Base-by-base conservation (phyloP, 257 asterid genomes). In the Rhazya stricta region DNA sequence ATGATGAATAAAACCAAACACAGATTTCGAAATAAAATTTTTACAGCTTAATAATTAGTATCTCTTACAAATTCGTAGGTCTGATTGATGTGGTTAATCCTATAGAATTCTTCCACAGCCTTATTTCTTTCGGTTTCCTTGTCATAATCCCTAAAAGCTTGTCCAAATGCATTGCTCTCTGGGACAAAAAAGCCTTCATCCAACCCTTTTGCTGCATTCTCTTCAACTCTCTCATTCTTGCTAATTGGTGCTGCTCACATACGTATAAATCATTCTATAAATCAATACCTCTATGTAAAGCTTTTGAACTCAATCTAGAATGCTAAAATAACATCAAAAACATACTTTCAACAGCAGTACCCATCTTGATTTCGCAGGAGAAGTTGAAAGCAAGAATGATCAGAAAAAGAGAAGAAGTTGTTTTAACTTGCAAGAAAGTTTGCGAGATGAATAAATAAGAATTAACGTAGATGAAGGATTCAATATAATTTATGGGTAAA, bases 61-160 rank as follows among this genome's bases (percentile, higher is more conserved):
- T 27, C 18, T 41, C 75, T 56, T 69, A 76, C 70, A 61, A 76
- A 69, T 32, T 77, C 76, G 50, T 69, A 77, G 66, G 81, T 61
- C n/a, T 77, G 81, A 23, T 77, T 71, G 60, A 77, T 71, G 60
- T 77, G 81, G 41, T 77, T 77, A 39, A 34, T 46, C 45, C 77
- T 63, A 19, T 77, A 77, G 60, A 77, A 77, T 71, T 77, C 77
- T 63, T 77, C 81, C 23, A 77, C 81, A 3, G 57, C 65, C 43
- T 43, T 56, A 1, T 67, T 72, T 50, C 81, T 77, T 72, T 53
- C 50, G 9, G 67, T 77, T 45, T 71, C 72, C 67, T 50, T 50
- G 25, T 77, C 72, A 71, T 71, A 77, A 57, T 77, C 81, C 66
- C 81, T 61, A 25, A 71, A 77, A 62, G 54, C 39, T 50, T 77